Evolutionary conservation across 2,329 filamentous ascomycete genomes (phyloP), one percentile per base, ranked within the genome.

Genomic region (Tothia fuscella): DNA sequence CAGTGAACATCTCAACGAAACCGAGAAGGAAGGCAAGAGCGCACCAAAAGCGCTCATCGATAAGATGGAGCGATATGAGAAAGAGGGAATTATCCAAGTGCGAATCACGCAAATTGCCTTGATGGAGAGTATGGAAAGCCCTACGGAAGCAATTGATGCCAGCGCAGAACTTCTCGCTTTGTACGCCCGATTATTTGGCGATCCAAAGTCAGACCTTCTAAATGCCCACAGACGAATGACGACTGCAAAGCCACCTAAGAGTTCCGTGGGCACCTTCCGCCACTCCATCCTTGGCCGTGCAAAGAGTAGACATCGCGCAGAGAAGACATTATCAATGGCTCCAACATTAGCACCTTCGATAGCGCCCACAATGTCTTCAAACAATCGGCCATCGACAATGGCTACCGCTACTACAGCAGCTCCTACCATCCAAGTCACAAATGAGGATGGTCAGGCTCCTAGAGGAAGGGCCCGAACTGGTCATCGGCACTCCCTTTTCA

Each of bases 71-170:
- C 76, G 79, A 44, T 76, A 78, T 20, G 88, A 96, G 56, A 93
- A 87, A 55, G 84, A 88, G 58, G 75, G 76, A 37, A 80, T 98
- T 31, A 63, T 98, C n/a, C 84, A 96, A 59, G 78, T 95, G 47
- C 93, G 93, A 59, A 93, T 96, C 76, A 95, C 89, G 9, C 88
- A 96, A 54, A 68, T 98, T 46, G 74, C 82, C 3, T 71, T 98
- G 16, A 62, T 91, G 3, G 89, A 96, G 60, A 65, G 91, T 13
- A 65, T 85, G 3, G 87, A 95, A 56, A 87, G 87, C 1, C 78
- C 87, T 0, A 80, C 85, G 44, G 76, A 80, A 43, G 89, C 91
- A 14, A 84, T 96, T 38, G 94, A 94, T 55, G 80, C 82, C 46
- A 88, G 83, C 55, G 78, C 85, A 49, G 87, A 95, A 59, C 68